Conservation (phyloP, 1,139 yeast species). For the Pichia sp. region DNA sequence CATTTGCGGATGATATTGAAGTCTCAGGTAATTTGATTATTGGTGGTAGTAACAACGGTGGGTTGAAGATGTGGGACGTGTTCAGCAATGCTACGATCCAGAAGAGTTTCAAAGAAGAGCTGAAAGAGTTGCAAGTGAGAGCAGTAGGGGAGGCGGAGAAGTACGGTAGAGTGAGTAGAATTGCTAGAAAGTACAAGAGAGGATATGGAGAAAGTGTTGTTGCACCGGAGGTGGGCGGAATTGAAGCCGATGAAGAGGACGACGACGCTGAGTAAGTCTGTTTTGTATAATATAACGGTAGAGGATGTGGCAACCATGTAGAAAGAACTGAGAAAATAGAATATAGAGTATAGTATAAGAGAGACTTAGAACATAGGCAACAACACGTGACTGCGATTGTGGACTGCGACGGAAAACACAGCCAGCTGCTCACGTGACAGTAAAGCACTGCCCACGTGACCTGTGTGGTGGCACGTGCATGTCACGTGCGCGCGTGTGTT, state of each 20-base stretch:
- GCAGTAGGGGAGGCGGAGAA: constrained; percentile 53
- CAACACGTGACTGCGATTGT: too few species aligned
- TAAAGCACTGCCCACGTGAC: too few species aligned
- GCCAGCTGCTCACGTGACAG: too few species aligned
- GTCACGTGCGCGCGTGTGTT: too few species aligned
- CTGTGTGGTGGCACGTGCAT: too few species aligned
- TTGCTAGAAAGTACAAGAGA: constrained; percentile 60
- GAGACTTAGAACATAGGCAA: too few species aligned
- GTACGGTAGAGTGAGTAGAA: constrained; percentile 58
- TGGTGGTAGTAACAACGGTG: constrained; percentile 70
- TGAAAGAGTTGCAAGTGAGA: constrained; percentile 42
- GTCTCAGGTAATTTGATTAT: constrained; percentile 76
- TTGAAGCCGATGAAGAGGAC: constrained; percentile 51
- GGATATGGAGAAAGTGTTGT: constrained; percentile 47
- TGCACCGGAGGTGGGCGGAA: constrained; percentile 53
- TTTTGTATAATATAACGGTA: too few species aligned
- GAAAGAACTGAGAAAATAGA: not conserved
- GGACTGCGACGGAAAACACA: too few species aligned
- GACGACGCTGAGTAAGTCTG: constrained; percentile 34
- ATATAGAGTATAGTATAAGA: too few species aligned
- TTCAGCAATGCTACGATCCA: constrained; percentile 78
- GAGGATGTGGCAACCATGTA: not conserved
- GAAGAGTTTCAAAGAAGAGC: constrained; percentile 53
- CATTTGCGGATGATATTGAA: constrained; percentile 84
- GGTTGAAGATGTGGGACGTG: constrained; percentile 85